A percentile compares a stretch with the other conserved stretches of the same genome.
Evolutionary conservation across 441 rosid genomes (phyloP).

Genomic region (Populus tomentosa): DNA sequence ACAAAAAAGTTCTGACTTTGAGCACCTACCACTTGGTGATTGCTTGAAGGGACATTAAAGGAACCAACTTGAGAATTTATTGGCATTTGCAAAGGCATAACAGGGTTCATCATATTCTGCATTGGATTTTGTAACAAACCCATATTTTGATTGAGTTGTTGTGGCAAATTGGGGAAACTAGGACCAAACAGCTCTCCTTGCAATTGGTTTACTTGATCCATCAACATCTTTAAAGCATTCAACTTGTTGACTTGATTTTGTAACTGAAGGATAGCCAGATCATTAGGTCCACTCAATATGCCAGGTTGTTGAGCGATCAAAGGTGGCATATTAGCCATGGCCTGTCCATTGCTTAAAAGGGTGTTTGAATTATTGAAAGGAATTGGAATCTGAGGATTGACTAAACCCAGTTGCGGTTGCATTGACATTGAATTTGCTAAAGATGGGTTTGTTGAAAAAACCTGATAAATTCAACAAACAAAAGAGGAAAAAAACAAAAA

Average conservation of each 20-base stretch:
- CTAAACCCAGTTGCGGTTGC: slow-evolving; percentile 37
- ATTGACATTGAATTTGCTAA: slow-evolving; percentile 24
- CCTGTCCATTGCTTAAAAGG: slow-evolving; percentile 10
- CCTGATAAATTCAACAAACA: slow-evolving; percentile 13
- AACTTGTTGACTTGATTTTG: slow-evolving; percentile 23
- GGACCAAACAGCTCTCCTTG: slow-evolving; percentile 30
- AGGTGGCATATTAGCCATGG: slow-evolving; percentile 23
- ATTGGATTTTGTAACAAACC: slow-evolving; percentile 16
- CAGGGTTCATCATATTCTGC: not conserved
- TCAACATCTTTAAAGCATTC: slow-evolving; percentile 25
- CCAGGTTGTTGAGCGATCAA: slow-evolving; percentile 43
- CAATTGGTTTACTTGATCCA: slow-evolving; percentile 32
- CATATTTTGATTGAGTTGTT: slow-evolving; percentile 33
- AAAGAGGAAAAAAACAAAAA: not conserved
- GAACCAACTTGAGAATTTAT: not conserved
- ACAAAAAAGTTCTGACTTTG: slow-evolving; percentile 33
- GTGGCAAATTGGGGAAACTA: slow-evolving; percentile 42
- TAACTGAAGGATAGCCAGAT: slow-evolving; percentile 13
- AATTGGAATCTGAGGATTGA: slow-evolving; percentile 40
- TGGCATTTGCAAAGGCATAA: not conserved
- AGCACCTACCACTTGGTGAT: slow-evolving; percentile 14
- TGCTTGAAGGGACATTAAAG: slow-evolving; percentile 14
- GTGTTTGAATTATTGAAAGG: slow-evolving; percentile 22
- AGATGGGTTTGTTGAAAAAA: slow-evolving; percentile 21
- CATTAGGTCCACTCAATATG: slow-evolving; percentile 19